Evolutionary conservation across 2,329 filamentous ascomycete species (phyloP), one percentile per base, ranked within the genome.

Genomic region (Didymella sp.): DNA sequence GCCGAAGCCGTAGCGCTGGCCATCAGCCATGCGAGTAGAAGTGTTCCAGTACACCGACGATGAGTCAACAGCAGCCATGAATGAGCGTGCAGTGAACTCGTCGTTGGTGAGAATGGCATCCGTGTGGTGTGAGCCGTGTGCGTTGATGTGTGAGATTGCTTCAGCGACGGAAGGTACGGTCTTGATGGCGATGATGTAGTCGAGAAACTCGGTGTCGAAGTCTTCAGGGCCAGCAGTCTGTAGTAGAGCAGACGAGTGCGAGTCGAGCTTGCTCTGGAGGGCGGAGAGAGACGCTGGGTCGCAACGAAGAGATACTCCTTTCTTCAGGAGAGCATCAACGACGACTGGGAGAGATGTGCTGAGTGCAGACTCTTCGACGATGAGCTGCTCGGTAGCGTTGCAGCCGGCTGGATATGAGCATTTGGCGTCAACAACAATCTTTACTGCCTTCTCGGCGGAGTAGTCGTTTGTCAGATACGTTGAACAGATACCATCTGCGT

Each of bases 31-130:
- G 47, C 95, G 86, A 8, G 92, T 96, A 22, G 91, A 96, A 7
- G 92, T 91, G 75, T 99, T 99, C 92, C 94, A 97, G 82, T 96
- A 99, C 17, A 94, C 93, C 49, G 93, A 94, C 0, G 92, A 90
- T 25, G 92, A 91, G 78, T 98, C 95, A 47, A 98, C 86, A 56
- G 86, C 86, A 41, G 86, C 85, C 85, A 96, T 91, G 81, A 98
- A 99, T 46, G 81, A 81, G 70, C 96, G 88, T 4, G 95, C 94
- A 28, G 86, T 81, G 9, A 82, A 80, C 44, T 81, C 76, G 24
- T 87, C 86, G 5, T 85, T 79, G 0, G 94, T 98, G 59, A 98
- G 78, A 73, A 99, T 96, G 48, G 84, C 87, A 74, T 99, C 95
- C 8, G 95, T 99, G 82, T 99, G 95, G 76, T 96, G 90, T 12